phyloP scores from a whole-genome alignment of 495 filamentous ascomycete species.

The Aspergillus homomorphus region DNA sequence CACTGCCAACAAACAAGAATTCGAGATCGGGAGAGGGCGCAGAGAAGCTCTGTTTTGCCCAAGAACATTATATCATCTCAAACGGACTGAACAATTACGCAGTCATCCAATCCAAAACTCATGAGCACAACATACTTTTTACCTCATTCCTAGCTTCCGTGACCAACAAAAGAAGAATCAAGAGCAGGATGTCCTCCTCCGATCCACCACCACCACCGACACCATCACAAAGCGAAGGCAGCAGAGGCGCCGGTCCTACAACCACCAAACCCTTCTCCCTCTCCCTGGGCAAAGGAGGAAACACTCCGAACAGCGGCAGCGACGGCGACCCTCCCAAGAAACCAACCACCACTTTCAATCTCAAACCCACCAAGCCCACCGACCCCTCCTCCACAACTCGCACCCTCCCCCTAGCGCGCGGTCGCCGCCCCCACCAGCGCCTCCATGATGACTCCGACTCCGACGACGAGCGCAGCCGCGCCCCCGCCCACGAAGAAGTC shows the following conservation, averaged over 20 bases:
- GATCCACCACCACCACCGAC: constrained; percentile 12
- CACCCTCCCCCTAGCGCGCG: constrained; percentile 27
- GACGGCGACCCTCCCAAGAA: constrained; percentile 20
- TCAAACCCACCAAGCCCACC: constrained; percentile 26
- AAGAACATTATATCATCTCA: too few relatives aligned
- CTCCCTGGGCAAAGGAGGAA: constrained; percentile 19
- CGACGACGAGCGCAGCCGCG: constrained; percentile 29
- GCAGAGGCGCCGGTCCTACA: constrained; percentile 1
- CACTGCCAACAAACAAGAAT: too few relatives aligned
- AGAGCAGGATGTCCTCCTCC: constrained; percentile 14
- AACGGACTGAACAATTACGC: too few relatives aligned
- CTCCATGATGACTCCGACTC: constrained; percentile 42
- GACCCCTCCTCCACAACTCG: constrained; percentile 1
- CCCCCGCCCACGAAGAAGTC: constrained; percentile 48
- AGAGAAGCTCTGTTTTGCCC: too few relatives aligned
- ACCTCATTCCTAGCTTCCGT: background rate
- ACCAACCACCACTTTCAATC: constrained; percentile 34
- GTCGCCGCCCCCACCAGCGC: constrained; percentile 30
- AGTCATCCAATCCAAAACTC: too few relatives aligned
- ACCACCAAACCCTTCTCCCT: constrained; percentile 32
- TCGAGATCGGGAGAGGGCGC: too few relatives aligned
- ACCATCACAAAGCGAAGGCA: too few relatives aligned
- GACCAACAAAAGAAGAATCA: background rate
- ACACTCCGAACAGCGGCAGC: constrained; percentile 3
- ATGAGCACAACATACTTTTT: too few relatives aligned